A percentile compares a stretch with the other conserved stretches of the same genome.
Evolutionary conservation across 768 basidiomycete species (phyloP).

Genomic region (Calvatia gigantea): DNA sequence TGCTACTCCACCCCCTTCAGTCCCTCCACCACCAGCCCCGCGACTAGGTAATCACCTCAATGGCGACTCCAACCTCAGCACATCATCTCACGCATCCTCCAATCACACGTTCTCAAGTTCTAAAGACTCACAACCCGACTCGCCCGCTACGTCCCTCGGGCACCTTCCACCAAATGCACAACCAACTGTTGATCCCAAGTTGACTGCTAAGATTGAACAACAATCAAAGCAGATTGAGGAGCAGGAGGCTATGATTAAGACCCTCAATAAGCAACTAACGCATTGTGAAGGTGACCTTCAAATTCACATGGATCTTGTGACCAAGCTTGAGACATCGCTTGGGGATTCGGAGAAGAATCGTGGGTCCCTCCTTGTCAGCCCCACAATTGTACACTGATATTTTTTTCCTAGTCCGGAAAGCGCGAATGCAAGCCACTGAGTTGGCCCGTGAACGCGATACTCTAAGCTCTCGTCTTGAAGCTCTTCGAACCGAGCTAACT

Average conservation of each 20-base stretch:
- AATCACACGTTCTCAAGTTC: constrained; percentile 38
- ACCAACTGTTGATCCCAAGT: constrained; percentile 50
- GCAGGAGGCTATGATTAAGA: constrained; percentile 89
- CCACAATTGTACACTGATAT: constrained; percentile 4
- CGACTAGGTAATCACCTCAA: constrained; percentile 35
- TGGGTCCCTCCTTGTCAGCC: constrained; percentile 38
- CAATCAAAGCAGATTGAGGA: constrained; percentile 76
- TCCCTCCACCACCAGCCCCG: constrained; percentile 83
- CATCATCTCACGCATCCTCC: constrained; percentile 59
- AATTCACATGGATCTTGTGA: constrained; percentile 87
- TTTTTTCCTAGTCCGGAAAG: constrained; percentile 70
- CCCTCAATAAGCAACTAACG: constrained; percentile 88
- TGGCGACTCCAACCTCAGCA: constrained; percentile 52
- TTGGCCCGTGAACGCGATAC: constrained; percentile 83
- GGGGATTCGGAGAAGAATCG: constrained; percentile 92
- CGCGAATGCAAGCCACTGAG: constrained; percentile 91
- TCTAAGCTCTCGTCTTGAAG: constrained; percentile 59
- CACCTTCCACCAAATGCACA: constrained; percentile 42
- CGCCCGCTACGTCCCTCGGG: constrained; percentile 59
- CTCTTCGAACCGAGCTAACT: constrained; percentile 67
- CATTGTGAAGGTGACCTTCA: constrained; percentile 92
- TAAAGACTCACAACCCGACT: constrained; percentile 68
- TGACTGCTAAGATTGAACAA: constrained; percentile 59
- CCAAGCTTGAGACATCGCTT: constrained; percentile 78
- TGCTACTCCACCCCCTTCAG: constrained; percentile 81